Evolutionary conservation across 306 rosid genomes (phyloP).

Genomic region (Cicer pinnatifidum): DNA sequence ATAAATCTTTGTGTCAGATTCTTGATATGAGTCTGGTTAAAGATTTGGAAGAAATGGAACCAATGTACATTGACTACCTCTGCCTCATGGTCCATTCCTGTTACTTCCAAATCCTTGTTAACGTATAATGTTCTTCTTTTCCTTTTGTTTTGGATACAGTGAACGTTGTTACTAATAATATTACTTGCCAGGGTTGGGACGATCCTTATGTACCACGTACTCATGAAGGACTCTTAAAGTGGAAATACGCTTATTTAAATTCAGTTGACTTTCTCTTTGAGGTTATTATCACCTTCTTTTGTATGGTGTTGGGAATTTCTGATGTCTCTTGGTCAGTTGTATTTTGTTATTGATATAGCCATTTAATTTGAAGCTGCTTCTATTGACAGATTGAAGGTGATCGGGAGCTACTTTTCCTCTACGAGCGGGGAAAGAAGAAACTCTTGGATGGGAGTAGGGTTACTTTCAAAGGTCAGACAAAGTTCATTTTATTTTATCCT

Average conservation of each 20-base stretch:
- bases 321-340: constrained; percentile 14
- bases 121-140: constrained; percentile 9
- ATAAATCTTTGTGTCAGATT: constrained; percentile 35
- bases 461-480: constrained; percentile 69
- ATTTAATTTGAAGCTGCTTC: constrained; percentile 46
- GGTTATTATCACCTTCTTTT: constrained; percentile 56
- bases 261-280: constrained; percentile 96
- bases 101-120: constrained; percentile 38
- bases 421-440: constrained; percentile 92
- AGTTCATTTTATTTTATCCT: constrained; percentile 26
- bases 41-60: constrained; percentile 36
- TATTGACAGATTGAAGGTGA: constrained; percentile 73
- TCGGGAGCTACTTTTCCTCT: constrained; percentile 67
- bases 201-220: constrained; percentile 97
- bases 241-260: constrained; percentile 92
- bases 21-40: neutral
- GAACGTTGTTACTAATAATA: constrained; percentile 35
- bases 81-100: constrained; percentile 27
- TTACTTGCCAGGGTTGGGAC: constrained; percentile 88
- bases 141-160: constrained; percentile 33
- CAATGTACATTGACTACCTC: constrained; percentile 25
- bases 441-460: constrained; percentile 89
- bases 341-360: constrained; percentile 38
- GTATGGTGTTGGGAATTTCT: constrained; percentile 38
- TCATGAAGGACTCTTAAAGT: constrained; percentile 95